Percentiles rank a stretch among this genome's conserved stretches.
Evolutionary conservation across 129 eudicot genomes (phyloP).

Genomic region (Arctium minus): DNA sequence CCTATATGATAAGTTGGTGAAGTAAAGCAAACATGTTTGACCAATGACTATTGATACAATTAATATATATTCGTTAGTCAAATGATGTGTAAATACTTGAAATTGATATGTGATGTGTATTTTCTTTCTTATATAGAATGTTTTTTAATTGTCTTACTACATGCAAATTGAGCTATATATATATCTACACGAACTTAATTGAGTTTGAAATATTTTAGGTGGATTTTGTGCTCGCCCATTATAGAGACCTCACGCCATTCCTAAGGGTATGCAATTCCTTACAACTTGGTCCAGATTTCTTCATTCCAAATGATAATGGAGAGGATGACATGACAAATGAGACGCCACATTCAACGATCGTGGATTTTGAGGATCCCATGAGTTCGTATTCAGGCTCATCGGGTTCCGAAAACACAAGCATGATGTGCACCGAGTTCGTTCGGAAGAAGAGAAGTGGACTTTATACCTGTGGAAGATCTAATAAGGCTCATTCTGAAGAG

Average conservation of each 20-base stretch:
- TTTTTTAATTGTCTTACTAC: too few relatives aligned
- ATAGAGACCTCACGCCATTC: conserved; percentile 77
- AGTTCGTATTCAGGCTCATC: conserved; percentile 72
- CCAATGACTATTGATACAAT: too few relatives aligned
- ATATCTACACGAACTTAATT: neutral
- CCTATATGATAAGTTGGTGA: neutral
- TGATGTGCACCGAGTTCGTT: conserved; percentile 62
- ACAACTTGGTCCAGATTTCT: conserved; percentile 90
- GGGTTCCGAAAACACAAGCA: conserved; percentile 69
- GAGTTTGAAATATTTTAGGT: conserved; percentile 42
- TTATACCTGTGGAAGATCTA: conserved; percentile 67
- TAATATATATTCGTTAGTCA: too few relatives aligned
- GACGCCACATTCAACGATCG: conserved; percentile 65
- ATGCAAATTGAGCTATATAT: neutral
- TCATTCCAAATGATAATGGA: conserved; percentile 88
- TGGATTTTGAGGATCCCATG: conserved; percentile 66
- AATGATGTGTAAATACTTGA: neutral
- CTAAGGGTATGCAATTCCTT: conserved; percentile 65
- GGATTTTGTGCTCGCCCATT: conserved; percentile 71
- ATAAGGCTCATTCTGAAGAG: conserved; percentile 40
- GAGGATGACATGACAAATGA: conserved; percentile 60
- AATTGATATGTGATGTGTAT: neutral
- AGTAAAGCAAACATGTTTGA: too few relatives aligned
- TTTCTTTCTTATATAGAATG: neutral
- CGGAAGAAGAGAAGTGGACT: conserved; percentile 83